Conservation (phyloP, 2,329 filamentous ascomycete genomes). For the Cladosporium sp. region DNA sequence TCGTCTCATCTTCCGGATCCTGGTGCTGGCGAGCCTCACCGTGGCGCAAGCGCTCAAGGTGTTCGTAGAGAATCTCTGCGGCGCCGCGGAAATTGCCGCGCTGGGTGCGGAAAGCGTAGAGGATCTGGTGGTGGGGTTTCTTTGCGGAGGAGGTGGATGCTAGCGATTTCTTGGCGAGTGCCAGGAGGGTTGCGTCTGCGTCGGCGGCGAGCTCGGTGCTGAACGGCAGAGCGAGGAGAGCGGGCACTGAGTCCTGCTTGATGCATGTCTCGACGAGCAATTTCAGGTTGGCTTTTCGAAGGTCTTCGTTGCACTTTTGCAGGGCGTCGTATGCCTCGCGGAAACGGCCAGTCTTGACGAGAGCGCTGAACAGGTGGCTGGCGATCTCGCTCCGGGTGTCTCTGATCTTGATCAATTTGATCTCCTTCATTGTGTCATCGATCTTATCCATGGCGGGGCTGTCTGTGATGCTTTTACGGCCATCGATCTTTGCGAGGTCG, state of each 20-base stretch:
- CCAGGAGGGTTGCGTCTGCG: slow-evolving; percentile 73
- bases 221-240: slow-evolving; percentile 70
- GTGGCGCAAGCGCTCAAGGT: slow-evolving; percentile 47
- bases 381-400: slow-evolving; percentile 65
- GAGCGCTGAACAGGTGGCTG: slow-evolving; percentile 77
- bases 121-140: slow-evolving; percentile 77
- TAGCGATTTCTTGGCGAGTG: slow-evolving; percentile 64
- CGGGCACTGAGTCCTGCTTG: slow-evolving; percentile 25
- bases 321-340: slow-evolving; percentile 78
- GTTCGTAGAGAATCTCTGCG: slow-evolving; percentile 54
- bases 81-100: slow-evolving; percentile 82
- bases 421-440: slow-evolving; percentile 30
- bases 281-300: slow-evolving; percentile 64
- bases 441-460: slow-evolving; percentile 26
- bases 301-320: slow-evolving; percentile 65
- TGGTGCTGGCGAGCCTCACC: slow-evolving; percentile 18
- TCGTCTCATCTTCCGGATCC: slow-evolving; percentile 48
- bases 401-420: slow-evolving; percentile 26
- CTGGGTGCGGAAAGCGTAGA: slow-evolving; percentile 86
- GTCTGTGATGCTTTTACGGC: slow-evolving; percentile 25
- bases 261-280: slow-evolving; percentile 53
- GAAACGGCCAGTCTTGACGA: slow-evolving; percentile 74
- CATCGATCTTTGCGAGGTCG: slow-evolving; percentile 22
- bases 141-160: slow-evolving; percentile 43
- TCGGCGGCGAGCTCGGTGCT: slow-evolving; percentile 65